Conservation (phyloP, 371 early-diverging fungal genomes). For the Mortierella sp. region DNA sequence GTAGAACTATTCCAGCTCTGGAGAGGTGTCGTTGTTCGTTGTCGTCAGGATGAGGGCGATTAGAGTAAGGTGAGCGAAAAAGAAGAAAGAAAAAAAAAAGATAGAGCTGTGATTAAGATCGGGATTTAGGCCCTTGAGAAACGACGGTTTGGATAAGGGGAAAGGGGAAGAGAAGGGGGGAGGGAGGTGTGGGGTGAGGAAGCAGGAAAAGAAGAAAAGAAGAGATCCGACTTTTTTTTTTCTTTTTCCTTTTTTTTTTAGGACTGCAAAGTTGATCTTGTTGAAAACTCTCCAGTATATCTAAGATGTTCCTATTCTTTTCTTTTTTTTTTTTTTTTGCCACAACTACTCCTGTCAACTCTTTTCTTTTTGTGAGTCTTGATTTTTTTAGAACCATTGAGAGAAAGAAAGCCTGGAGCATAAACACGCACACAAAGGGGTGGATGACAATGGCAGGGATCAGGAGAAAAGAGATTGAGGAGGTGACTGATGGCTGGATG, state of each 20-base stretch:
- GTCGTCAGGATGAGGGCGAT: no score
- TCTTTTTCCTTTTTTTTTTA: background rate
- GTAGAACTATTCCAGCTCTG: constrained; percentile 2
- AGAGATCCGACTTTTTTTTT: background rate
- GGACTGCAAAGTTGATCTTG: background rate
- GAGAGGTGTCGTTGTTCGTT: no score
- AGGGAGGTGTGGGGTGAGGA: background rate
- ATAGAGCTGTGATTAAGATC: background rate
- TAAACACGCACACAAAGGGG: background rate
- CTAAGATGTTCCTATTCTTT: background rate
- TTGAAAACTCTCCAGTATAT: no score
- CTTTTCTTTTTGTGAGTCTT: background rate
- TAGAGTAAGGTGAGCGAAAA: background rate
- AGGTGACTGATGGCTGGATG: background rate
- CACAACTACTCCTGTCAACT: background rate
- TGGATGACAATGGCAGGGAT: background rate
- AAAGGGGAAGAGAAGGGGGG: background rate
- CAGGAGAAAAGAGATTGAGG: no score
- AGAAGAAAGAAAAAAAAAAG: background rate
- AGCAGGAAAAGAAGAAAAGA: background rate
- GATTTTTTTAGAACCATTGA: background rate
- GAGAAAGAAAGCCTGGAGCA: background rate
- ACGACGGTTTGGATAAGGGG: no score
- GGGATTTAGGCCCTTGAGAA: no score
- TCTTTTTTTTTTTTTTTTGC: background rate